Conservation (phyloP, 345 rosid genomes). For the Citrus inodora region DNA sequence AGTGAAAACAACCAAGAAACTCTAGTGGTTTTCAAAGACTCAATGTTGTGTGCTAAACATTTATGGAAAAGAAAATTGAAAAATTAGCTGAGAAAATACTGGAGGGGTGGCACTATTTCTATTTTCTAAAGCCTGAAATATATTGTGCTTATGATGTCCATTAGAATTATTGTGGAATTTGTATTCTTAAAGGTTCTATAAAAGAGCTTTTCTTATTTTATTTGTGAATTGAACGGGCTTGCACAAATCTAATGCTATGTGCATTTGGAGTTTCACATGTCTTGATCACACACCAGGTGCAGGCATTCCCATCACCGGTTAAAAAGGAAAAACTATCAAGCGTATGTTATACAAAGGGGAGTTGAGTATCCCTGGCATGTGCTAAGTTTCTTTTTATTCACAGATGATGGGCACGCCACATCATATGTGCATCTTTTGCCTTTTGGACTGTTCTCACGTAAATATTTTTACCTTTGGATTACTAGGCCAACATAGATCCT, state of each 20-base stretch:
- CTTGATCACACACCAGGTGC: neutral
- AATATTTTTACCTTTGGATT: no score
- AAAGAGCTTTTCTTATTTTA: neutral
- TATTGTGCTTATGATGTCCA: neutral
- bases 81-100: constrained; percentile 3
- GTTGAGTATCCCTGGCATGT: no score
- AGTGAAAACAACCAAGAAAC: constrained; percentile 21
- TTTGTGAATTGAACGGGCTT: neutral
- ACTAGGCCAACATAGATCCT: no score
- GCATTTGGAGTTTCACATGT: neutral
- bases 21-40: constrained; percentile 12
- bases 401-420: no score
- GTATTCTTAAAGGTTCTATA: neutral
- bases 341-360: neutral
- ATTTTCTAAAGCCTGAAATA: neutral
- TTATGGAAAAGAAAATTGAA: constrained; percentile 8
- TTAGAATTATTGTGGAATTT: neutral
- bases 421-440: no score
- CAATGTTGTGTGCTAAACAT: constrained; percentile 33
- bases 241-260: neutral
- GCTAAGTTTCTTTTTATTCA: no score
- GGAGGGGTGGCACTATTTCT: neutral
- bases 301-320: neutral
- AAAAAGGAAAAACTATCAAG: neutral
- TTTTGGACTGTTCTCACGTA: no score